Evolutionary conservation across 371 early-diverging fungal genomes (phyloP).

Genomic region (Circinella minor): DNA sequence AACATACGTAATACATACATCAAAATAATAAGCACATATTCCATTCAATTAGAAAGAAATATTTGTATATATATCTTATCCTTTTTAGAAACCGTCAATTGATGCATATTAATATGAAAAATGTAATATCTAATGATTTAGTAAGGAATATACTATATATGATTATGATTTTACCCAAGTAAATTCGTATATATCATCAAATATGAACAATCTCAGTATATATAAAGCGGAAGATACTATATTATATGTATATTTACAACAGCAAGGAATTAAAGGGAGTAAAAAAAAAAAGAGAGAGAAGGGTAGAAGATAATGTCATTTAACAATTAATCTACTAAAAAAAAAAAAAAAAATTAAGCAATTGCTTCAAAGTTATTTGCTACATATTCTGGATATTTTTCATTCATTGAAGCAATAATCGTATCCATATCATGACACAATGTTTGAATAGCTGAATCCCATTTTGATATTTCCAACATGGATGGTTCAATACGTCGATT

Average conservation of each 20-base stretch:
- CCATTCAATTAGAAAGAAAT: no score
- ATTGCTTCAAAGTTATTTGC: constrained; percentile 9
- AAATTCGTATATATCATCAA: no score
- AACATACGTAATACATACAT: no score
- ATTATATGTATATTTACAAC: constrained; percentile 2
- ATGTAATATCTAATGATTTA: no score
- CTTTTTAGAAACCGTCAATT: no score
- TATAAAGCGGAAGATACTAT: neutral
- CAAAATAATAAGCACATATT: no score
- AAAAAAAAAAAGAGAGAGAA: neutral
- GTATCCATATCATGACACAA: constrained; percentile 66
- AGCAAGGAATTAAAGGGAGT: no score
- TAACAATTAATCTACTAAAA: neutral
- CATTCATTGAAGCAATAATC: constrained; percentile 56
- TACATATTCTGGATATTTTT: constrained; percentile 58
- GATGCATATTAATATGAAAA: no score
- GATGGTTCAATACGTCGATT: constrained; percentile 46
- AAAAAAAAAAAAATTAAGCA: neutral
- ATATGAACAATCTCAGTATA: no score
- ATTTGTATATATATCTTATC: no score
- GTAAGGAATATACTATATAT: no score
- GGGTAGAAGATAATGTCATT: neutral
- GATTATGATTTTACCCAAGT: no score
- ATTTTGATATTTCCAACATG: constrained; percentile 54
- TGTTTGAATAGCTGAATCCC: constrained; percentile 67